Conservation (phyloP, 2,329 filamentous ascomycete genomes). For the Cytospora piceae region DNA sequence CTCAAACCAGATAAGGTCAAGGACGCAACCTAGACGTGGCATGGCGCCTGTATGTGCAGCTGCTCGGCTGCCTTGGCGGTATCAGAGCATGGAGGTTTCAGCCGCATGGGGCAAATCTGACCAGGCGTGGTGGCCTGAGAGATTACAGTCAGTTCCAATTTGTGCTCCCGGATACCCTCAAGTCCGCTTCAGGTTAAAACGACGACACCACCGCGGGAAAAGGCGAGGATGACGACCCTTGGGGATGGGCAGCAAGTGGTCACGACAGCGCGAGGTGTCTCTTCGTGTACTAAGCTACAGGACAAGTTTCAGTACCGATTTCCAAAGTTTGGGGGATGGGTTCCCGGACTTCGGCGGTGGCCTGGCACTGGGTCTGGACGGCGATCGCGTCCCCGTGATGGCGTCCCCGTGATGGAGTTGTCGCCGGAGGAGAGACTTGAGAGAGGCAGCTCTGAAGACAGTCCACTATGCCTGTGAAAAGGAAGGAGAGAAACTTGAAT, state of each 20-base stretch:
- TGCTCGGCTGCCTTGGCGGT: neutral
- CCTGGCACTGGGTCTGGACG: neutral
- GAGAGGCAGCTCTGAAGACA: conserved; percentile 51
- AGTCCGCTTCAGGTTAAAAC: neutral
- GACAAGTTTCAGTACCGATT: conserved; percentile 57
- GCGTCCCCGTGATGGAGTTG: conserved; percentile 44
- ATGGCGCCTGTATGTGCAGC: neutral
- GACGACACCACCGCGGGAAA: neutral
- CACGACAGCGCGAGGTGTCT: conserved; percentile 63
- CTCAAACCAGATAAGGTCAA: neutral
- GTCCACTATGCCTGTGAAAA: conserved; percentile 24
- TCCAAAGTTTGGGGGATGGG: conserved; percentile 61
- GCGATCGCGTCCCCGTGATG: conserved; percentile 39
- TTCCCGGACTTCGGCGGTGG: conserved; percentile 52
- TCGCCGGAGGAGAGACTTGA: conserved; percentile 58
- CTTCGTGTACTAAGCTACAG: conserved; percentile 59
- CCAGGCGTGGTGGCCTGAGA: too few species aligned
- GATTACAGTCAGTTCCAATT: neutral
- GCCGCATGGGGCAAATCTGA: neutral
- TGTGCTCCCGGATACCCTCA: neutral
- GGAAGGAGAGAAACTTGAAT: too few species aligned
- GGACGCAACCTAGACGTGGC: neutral
- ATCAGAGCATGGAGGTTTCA: neutral
- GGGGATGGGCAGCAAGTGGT: conserved; percentile 61
- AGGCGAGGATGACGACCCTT: conserved; percentile 46